Evolutionary conservation across 208 protist genomes (phyloP).

Genomic region (Porcisia hertigi): DNA sequence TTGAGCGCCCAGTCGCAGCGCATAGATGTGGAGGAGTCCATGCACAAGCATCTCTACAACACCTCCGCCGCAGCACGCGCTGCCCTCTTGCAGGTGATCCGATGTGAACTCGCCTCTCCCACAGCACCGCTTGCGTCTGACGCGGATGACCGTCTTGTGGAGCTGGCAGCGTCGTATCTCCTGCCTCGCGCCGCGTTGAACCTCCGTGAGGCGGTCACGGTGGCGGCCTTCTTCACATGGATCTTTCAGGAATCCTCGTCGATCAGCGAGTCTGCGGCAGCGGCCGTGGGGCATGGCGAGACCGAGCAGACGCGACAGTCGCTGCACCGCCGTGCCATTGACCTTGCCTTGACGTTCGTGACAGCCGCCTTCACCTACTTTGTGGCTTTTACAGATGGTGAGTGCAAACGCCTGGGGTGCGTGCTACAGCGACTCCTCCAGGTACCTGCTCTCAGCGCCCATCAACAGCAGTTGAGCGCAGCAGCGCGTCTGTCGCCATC

Average conservation of each 20-base stretch:
- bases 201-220: constrained; percentile 63
- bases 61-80: constrained; percentile 11
- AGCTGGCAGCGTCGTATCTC: constrained; percentile 55
- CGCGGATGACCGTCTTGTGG: constrained; percentile 25
- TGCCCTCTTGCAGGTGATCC: constrained; percentile 6
- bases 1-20: constrained; percentile 35
- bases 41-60: constrained; percentile 36
- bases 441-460: constrained; percentile 17
- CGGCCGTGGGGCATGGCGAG: not conserved
- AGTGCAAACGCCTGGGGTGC: constrained; percentile 69
- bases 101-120: constrained; percentile 9
- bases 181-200: constrained; percentile 75
- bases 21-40: constrained; percentile 44
- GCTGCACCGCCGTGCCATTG: constrained; percentile 23
- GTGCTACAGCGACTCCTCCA: constrained; percentile 40
- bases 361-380: constrained; percentile 61
- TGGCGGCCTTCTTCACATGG: constrained; percentile 62
- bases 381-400: constrained; percentile 73
- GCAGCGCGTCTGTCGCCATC: constrained; percentile 4
- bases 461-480: constrained; percentile 7
- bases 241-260: constrained; percentile 23
- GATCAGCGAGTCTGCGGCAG: not conserved
- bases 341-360: constrained; percentile 56
- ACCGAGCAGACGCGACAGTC: not conserved
- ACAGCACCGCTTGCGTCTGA: constrained; percentile 1